Base-by-base conservation (phyloP, 73 alveolate species). In the Tetrahymena borealis region DNA sequence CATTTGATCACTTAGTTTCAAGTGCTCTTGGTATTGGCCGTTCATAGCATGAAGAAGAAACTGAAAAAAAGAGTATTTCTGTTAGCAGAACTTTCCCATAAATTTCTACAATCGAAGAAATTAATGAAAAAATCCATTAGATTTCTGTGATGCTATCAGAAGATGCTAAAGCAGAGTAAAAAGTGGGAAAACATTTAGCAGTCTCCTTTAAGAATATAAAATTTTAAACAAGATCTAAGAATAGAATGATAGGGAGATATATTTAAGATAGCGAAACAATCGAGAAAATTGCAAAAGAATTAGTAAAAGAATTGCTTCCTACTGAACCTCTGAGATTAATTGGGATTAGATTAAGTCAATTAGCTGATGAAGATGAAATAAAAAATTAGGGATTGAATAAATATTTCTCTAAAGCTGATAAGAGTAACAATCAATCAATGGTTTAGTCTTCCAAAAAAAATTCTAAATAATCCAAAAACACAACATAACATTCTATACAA, bases 11-110 rank as follows among this genome's bases (percentile, higher is more conserved):
- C 90, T 77, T 96, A 4, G 39, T 95, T 39, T 77, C 94, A 16
- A 90, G 97, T 11, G 97, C 98, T 33, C 41, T 96, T 31, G 99
- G 99, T 5, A 93, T 95, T 1, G 78, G 98, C 2, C 40, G 98
- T 40, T 91, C 93, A 38, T 36, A 15, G 78, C 99, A 97, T 95
- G 95, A 90, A 35, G 97, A 93, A 12, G 93, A 78, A 24, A 97
- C 92, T n/a, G 98, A 94, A 37, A 94, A 94, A 60, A 95, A 93
- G 31, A 90, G 97, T 42, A 90, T 96, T 33, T 90, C 98, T 41
- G 94, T 95, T 32, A 41, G 90, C 35, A 39, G 96, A 77, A 95
- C 97, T 0, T 95, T 95, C 40, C 33, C 38, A 9, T 37, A 91
- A 12, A 90, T 92, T 10, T 36, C 91, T 33, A 94, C 91, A 28